phyloP scores from a whole-genome alignment of 129 eudicot species.

The Flaveria ramosissima region DNA sequence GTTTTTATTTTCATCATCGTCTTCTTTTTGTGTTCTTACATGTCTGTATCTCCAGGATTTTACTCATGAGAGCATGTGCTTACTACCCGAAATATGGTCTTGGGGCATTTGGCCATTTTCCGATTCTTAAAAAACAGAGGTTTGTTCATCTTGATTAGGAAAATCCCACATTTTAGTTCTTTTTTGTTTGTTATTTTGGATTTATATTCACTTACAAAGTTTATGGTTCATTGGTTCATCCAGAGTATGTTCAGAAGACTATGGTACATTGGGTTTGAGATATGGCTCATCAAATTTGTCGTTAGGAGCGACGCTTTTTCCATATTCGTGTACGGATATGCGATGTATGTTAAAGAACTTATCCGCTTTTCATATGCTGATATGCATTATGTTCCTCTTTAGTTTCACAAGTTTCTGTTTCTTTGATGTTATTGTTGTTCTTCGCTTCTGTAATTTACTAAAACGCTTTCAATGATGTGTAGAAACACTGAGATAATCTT shows the following conservation, averaged over 20 bases:
- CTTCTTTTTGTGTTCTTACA: conserved; percentile 1
- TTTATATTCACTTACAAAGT: conserved; percentile 19
- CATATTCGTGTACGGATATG: conserved; percentile 56
- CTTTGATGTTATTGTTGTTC: conserved; percentile 14
- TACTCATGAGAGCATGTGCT: conserved; percentile 82
- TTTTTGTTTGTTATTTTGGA: not conserved
- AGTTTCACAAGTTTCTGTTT: conserved; percentile 14
- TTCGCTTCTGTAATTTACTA: not conserved
- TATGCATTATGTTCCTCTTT: not conserved
- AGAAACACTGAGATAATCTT: not conserved
- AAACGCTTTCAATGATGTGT: not conserved
- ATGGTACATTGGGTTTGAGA: conserved; percentile 87
- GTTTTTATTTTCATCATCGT: conserved; percentile 5
- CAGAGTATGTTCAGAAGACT: conserved; percentile 67
- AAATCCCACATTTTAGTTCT: conserved; percentile 1
- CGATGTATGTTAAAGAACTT: not conserved
- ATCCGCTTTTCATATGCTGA: conserved; percentile 16
- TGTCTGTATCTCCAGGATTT: conserved; percentile 46
- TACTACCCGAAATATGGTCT: conserved; percentile 80
- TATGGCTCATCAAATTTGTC: conserved; percentile 83
- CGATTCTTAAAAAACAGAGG: conserved; percentile 73
- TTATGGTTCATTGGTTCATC: conserved; percentile 17
- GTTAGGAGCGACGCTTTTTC: conserved; percentile 73
- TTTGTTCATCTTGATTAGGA: conserved; percentile 20
- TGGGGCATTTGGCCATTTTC: conserved; percentile 90